phyloP scores from a whole-genome alignment of 345 rosid genomes.

The Hibiscus mutabilis region DNA sequence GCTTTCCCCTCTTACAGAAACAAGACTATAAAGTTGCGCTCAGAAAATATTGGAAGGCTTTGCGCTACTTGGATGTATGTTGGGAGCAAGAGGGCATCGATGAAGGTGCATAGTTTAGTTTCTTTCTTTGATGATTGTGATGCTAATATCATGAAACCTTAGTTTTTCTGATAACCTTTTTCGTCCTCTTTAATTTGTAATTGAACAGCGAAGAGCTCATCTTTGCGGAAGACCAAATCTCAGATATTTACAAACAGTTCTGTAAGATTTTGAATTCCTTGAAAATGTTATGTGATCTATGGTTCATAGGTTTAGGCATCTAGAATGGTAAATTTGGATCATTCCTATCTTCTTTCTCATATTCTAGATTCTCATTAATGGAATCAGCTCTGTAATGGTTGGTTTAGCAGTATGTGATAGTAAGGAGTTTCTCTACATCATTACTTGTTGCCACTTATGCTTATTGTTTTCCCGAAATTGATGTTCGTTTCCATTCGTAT shows the following conservation, averaged over 20 bases:
- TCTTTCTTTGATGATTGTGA: not conserved
- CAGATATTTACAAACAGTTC: slow-evolving; percentile 85
- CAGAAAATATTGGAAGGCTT: slow-evolving; percentile 81
- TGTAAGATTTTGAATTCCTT: slow-evolving; percentile 38
- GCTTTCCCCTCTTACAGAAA: slow-evolving; percentile 35
- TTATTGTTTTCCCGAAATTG: too few species aligned
- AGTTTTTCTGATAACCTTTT: not conserved
- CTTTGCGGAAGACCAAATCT: slow-evolving; percentile 81
- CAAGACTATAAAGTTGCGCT: slow-evolving; percentile 89
- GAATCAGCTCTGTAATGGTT: too few species aligned
- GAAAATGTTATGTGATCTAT: too few species aligned
- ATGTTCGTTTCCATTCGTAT: not conserved
- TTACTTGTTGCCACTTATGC: too few species aligned
- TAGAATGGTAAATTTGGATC: not conserved
- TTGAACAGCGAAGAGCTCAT: slow-evolving; percentile 52
- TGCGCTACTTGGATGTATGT: slow-evolving; percentile 80
- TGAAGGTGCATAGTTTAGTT: slow-evolving; percentile 42
- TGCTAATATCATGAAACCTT: not conserved
- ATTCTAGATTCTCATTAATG: not conserved
- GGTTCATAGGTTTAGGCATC: slow-evolving; percentile 3
- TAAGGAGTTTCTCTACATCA: too few species aligned
- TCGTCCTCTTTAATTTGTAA: slow-evolving; percentile 2
- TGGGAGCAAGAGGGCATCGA: slow-evolving; percentile 97
- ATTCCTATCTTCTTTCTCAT: not conserved
- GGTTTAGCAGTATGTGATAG: too few species aligned